Percentiles rank a stretch among this genome's conserved stretches.
These are phyloP conservation scores for Kuraishia piskuri DNA, from an alignment of 805 yeast species.

Conservation along the genomic window DNA sequence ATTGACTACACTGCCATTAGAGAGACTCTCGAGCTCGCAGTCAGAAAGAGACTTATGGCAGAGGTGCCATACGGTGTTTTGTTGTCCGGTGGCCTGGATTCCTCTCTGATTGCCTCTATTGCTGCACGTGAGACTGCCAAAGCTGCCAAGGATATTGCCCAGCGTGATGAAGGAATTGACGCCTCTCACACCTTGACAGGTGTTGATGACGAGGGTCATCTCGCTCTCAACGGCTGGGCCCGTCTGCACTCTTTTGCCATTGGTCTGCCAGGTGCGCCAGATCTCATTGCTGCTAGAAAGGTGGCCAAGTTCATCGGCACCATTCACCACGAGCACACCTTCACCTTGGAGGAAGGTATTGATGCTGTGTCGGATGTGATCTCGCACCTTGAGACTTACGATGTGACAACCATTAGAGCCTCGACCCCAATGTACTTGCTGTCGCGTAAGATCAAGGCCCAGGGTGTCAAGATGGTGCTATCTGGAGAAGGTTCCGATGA, in stretches of 20 bases:
- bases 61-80: slow-evolving; percentile 99
- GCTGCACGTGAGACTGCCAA: slow-evolving; percentile 93
- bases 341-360: slow-evolving; percentile 93
- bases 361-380: slow-evolving; percentile 94
- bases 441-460: slow-evolving; percentile 96
- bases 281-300: slow-evolving; percentile 89
- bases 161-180: slow-evolving; percentile 39
- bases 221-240: slow-evolving; percentile 68
- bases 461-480: slow-evolving; percentile 98
- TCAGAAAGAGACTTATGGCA: slow-evolving; percentile 98
- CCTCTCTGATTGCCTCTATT: slow-evolving; percentile 91
- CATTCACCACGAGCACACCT: slow-evolving; percentile 95
- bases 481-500: slow-evolving; percentile 99
- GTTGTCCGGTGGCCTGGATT: slow-evolving; percentile 95
- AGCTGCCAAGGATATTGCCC: slow-evolving; percentile 47
- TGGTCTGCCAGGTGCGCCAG: slow-evolving; percentile 98
- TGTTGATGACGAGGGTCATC: slow-evolving; percentile 80
- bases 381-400: slow-evolving; percentile 93
- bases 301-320: slow-evolving; percentile 96
- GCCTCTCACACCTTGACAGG: slow-evolving; percentile 77
- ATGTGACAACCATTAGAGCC: slow-evolving; percentile 97
- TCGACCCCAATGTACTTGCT: slow-evolving; percentile 98
- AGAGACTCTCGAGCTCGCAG: slow-evolving; percentile 83
- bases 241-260: slow-evolving; percentile 92
- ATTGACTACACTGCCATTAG: slow-evolving; percentile 69